Evolutionary conservation across 192 early-diverging fungal genomes (phyloP).

Genomic region (Jimgerdemannia flammicorona): DNA sequence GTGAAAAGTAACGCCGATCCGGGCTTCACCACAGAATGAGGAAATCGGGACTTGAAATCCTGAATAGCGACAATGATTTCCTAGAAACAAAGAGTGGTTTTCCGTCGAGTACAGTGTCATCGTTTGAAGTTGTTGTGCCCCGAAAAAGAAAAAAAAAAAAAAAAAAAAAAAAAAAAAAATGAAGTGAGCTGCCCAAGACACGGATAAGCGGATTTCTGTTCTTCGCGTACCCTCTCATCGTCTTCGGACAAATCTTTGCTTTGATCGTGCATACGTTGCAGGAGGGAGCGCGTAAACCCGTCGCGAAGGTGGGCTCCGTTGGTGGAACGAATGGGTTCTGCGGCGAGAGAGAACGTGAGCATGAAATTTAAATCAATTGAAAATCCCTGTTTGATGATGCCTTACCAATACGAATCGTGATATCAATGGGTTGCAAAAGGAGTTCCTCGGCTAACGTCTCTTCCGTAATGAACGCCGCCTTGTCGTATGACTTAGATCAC

Average conservation of each 20-base stretch:
- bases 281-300: constrained; percentile 45
- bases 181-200: too few species aligned
- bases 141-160: too few species aligned
- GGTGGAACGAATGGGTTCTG: constrained; percentile 41
- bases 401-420: constrained; percentile 38
- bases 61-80: constrained; percentile 44
- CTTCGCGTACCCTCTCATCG: constrained; percentile 29
- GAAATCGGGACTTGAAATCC: constrained; percentile 48
- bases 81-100: constrained; percentile 6
- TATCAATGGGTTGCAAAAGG: constrained; percentile 36
- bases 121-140: too few species aligned
- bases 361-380: constrained; percentile 8
- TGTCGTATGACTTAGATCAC: constrained; percentile 25
- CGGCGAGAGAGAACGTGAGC: constrained; percentile 9
- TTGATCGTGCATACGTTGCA: constrained; percentile 35
- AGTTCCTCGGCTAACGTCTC: constrained; percentile 23
- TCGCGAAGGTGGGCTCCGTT: constrained; percentile 54
- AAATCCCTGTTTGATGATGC: neutral
- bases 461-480: constrained; percentile 25
- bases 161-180: too few species aligned
- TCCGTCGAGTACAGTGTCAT: too few species aligned
- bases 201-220: too few species aligned
- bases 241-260: constrained; percentile 32
- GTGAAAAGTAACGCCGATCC: constrained; percentile 46
- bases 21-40: constrained; percentile 39